Base-by-base conservation (phyloP, 1,284 basidiomycete genomes). In the Rhodotorula sp. region DNA sequence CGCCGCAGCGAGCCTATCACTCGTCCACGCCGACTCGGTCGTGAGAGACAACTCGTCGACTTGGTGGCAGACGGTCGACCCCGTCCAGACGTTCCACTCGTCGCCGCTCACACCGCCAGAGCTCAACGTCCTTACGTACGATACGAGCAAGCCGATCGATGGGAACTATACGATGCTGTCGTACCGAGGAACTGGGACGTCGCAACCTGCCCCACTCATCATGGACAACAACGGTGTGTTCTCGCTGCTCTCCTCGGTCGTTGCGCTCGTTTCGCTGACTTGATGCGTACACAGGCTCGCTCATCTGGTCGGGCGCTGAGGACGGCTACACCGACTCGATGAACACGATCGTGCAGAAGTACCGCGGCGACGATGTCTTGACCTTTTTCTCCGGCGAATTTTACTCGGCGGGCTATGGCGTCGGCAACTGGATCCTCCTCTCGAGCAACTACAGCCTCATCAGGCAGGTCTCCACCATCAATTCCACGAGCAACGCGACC, bases 281-380 rank as follows among this genome's bases (percentile, higher is more conserved):
- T 9, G 7, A 26, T 15, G 16, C 6, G 0, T 31, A 11, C 11
- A 28, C 58, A 60, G 58, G 56, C n/a, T 31, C 31, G 16, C 48
- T 58, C 37, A 28, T 63, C 6, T 63, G 62, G 62, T 48, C 44
- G 8, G 62, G 62, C 30, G 18, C 40, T 31, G 59, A 50, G 16
- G 48, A 24, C 9, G 61, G 58, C 8, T 62, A 51, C 51, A 53
- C 40, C 65, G 58, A 68, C 66, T 26, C 61, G 58, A 68, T 68
- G 66, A 57, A 68, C 48, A 24, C 54, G 31, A 11, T 34, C 7
- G 61, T 63, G 9, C 66, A 68, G 66, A 9, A 28, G 50, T 64
- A 63, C 56, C 37, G 53, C 50, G 62, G 62, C 6, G 67, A 68
- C 47, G 51, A 52, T 13, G 67, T 68, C 15, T 50, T 68, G 2